phyloP scores from a whole-genome alignment of 2,329 filamentous ascomycete species.

The Tolypocladium cylindrosporum region DNA sequence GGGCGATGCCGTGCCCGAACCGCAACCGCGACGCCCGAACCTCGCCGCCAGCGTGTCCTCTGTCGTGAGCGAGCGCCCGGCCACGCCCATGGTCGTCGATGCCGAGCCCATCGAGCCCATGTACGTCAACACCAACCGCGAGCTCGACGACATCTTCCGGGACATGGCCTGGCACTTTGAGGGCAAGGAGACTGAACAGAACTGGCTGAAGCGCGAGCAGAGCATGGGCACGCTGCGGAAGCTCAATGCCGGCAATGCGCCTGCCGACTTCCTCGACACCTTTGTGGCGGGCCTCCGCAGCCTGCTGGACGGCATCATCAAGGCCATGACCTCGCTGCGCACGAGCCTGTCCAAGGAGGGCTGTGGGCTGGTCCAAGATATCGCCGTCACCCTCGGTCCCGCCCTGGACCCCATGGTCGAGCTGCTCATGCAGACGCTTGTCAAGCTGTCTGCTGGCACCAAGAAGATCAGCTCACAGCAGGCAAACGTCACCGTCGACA shows the following conservation, averaged over 20 bases:
- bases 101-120: slow-evolving; percentile 65
- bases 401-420: slow-evolving; percentile 84
- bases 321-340: slow-evolving; percentile 70
- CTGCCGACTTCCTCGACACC: slow-evolving; percentile 61
- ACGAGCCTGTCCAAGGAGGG: slow-evolving; percentile 87
- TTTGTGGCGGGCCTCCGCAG: slow-evolving; percentile 64
- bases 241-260: slow-evolving; percentile 74
- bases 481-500: slow-evolving; percentile 72
- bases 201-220: slow-evolving; percentile 84
- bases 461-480: slow-evolving; percentile 89
- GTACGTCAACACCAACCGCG: slow-evolving; percentile 73
- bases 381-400: slow-evolving; percentile 65
- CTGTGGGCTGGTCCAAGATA: slow-evolving; percentile 74
- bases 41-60: slow-evolving; percentile 45
- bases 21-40: slow-evolving; percentile 26
- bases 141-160: slow-evolving; percentile 79
- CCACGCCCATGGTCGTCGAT: slow-evolving; percentile 54
- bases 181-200: slow-evolving; percentile 79
- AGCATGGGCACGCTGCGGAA: slow-evolving; percentile 65
- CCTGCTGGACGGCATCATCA: slow-evolving; percentile 80
- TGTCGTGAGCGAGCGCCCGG: slow-evolving; percentile 37
- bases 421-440: slow-evolving; percentile 75
- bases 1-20: slow-evolving; percentile 25
- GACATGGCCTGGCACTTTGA: slow-evolving; percentile 78
- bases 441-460: slow-evolving; percentile 81